These are phyloP conservation scores for Ramaria sp. DNA, from an alignment of 768 basidiomycete genomes.

Conservation along the genomic window DNA sequence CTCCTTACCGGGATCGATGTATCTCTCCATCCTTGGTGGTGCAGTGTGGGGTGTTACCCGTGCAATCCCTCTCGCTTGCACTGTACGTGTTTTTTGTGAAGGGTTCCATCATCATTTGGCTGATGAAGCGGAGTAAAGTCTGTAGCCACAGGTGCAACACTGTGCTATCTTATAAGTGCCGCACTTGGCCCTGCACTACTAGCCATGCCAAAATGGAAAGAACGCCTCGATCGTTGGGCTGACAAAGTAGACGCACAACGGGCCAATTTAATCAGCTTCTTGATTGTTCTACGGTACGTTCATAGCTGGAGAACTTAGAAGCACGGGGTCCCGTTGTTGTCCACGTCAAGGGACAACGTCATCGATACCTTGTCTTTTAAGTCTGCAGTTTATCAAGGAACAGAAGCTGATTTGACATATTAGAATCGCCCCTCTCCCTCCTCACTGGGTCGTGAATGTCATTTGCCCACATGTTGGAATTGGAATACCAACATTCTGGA, in stretches of 20 bases:
- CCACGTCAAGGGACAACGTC: no score
- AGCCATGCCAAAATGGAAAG: slow-evolving; percentile 76
- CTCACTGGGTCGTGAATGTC: slow-evolving; percentile 94
- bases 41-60: slow-evolving; percentile 87
- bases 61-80: slow-evolving; percentile 83
- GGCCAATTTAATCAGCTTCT: slow-evolving; percentile 81
- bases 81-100: slow-evolving; percentile 23
- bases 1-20: slow-evolving; percentile 95
- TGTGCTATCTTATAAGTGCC: slow-evolving; percentile 89
- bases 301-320: not conserved
- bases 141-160: slow-evolving; percentile 80
- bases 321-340: not conserved
- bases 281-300: slow-evolving; percentile 60
- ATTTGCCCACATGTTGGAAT: slow-evolving; percentile 91
- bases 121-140: slow-evolving; percentile 30
- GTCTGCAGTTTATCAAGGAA: not conserved
- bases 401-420: not conserved
- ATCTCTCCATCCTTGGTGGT: slow-evolving; percentile 90
- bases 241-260: slow-evolving; percentile 67
- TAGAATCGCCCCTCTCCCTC: slow-evolving; percentile 87
- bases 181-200: slow-evolving; percentile 89
- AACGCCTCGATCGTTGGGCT: slow-evolving; percentile 72
- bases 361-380: not conserved
- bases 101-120: not conserved
- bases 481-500: slow-evolving; percentile 76